Evolutionary conservation across 1,284 basidiomycete species (phyloP).

Genomic region (Leccinum subrobustum): DNA sequence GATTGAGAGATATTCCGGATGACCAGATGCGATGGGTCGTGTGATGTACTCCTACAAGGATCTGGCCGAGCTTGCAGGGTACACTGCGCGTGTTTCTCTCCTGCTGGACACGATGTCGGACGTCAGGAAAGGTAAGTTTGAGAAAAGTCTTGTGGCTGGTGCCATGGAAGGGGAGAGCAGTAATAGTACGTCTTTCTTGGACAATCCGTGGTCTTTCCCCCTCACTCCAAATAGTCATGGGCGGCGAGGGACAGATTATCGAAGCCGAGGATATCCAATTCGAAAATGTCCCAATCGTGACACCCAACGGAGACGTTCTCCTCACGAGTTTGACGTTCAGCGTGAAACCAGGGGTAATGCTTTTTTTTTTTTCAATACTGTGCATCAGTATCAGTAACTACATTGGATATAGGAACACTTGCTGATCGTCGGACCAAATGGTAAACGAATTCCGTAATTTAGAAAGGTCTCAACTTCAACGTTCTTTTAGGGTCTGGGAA

Average conservation of each 20-base stretch:
- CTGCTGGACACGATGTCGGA: constrained; percentile 93
- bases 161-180: constrained; percentile 78
- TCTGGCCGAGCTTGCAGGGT: constrained; percentile 92
- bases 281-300: constrained; percentile 92
- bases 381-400: constrained; percentile 3
- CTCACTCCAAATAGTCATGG: constrained; percentile 56
- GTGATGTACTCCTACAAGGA: constrained; percentile 98
- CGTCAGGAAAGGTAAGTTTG: constrained; percentile 80
- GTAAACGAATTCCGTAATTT: constrained; percentile 34
- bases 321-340: constrained; percentile 84
- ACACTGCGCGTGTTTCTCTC: constrained; percentile 88
- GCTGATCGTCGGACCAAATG: constrained; percentile 91
- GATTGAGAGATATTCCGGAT: not conserved
- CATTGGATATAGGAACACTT: constrained; percentile 68
- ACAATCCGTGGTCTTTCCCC: not conserved
- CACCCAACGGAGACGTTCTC: constrained; percentile 93
- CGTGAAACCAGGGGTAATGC: constrained; percentile 80
- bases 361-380: constrained; percentile 12
- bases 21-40: constrained; percentile 73
- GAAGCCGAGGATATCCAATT: constrained; percentile 90
- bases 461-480: constrained; percentile 2
- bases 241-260: constrained; percentile 76
- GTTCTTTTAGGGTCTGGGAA: constrained; percentile 71
- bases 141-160: constrained; percentile 85
- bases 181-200: constrained; percentile 52